Percentiles rank a stretch among this genome's conserved stretches.
Conservation (phyloP, 768 basidiomycete species). For the Lactifluus echinatus region DNA sequence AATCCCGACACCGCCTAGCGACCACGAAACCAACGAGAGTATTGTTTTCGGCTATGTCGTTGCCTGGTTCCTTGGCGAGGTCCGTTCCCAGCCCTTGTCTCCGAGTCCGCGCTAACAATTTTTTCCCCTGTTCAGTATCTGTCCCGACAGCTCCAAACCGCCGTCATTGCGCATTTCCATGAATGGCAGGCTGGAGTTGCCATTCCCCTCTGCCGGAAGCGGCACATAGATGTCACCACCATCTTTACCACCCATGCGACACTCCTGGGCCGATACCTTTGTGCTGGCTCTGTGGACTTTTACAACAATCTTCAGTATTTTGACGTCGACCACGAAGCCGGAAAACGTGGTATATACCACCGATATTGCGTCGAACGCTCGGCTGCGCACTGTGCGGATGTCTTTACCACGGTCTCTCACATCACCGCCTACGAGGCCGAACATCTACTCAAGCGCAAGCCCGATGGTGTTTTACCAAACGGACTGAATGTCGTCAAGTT, state of each 20-base stretch:
- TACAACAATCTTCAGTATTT: slow-evolving; percentile 99
- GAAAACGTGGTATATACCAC: slow-evolving; percentile 98
- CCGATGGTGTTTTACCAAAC: slow-evolving; percentile 94
- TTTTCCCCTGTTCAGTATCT: slow-evolving; percentile 49
- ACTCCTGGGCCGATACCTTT: slow-evolving; percentile 95
- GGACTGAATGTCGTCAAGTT: slow-evolving; percentile 99
- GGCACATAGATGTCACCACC: slow-evolving; percentile 96
- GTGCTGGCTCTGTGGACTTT: slow-evolving; percentile 96
- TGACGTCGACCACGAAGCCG: slow-evolving; percentile 98
- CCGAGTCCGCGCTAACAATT: slow-evolving; percentile 7
- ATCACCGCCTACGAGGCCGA: slow-evolving; percentile 98
- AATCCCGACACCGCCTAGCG: slow-evolving; percentile 92
- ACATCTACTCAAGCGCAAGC: slow-evolving; percentile 94
- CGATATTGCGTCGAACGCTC: slow-evolving; percentile 96
- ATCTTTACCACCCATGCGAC: slow-evolving; percentile 99
- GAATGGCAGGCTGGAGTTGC: slow-evolving; percentile 99
- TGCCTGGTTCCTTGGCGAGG: slow-evolving; percentile 99
- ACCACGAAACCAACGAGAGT: slow-evolving; percentile 97
- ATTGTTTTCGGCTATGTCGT: slow-evolving; percentile 97
- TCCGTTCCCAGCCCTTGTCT: slow-evolving; percentile 24
- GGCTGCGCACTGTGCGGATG: slow-evolving; percentile 90
- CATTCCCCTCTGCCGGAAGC: slow-evolving; percentile 88
- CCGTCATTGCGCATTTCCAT: slow-evolving; percentile 96
- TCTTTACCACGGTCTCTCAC: slow-evolving; percentile 96
- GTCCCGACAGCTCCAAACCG: slow-evolving; percentile 66